Evolutionary conservation across 106 monocot species (phyloP).

Genomic region (Hemerocallis citrina): DNA sequence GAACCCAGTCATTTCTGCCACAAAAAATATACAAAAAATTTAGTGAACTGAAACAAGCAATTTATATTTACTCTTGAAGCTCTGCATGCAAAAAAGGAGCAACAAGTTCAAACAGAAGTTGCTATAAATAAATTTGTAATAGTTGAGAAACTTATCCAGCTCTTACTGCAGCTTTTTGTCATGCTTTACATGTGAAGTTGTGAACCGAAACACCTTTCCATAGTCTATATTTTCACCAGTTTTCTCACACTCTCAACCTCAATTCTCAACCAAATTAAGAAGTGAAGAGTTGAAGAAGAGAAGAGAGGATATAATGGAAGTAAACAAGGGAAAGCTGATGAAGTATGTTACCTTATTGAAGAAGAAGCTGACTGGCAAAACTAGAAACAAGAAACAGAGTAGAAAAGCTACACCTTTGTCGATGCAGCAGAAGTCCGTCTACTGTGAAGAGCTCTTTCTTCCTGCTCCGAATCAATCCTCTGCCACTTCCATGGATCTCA

Average conservation of each 20-base stretch:
- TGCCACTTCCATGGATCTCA: background rate
- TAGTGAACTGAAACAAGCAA: background rate
- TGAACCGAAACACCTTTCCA: too few relatives aligned
- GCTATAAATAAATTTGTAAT: background rate
- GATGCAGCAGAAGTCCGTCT: background rate
- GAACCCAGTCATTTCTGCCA: background rate
- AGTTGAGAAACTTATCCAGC: background rate
- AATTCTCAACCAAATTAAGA: too few relatives aligned
- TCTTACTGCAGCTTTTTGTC: background rate
- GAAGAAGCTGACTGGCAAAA: background rate
- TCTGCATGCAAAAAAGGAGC: too few relatives aligned
- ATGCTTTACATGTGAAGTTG: background rate
- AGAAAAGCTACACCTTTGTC: background rate
- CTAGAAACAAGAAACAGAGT: background rate
- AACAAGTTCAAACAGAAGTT: background rate
- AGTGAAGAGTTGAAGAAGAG: too few relatives aligned
- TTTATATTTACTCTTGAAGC: too few relatives aligned
- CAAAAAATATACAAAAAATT: background rate
- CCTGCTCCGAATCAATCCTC: background rate
- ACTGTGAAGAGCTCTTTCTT: slow-evolving; percentile 1
- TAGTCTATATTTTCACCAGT: too few relatives aligned
- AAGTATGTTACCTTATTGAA: background rate
- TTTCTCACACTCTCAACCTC: background rate
- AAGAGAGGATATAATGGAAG: too few relatives aligned
- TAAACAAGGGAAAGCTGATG: background rate